Evolutionary conservation across 768 basidiomycete genomes (phyloP), one percentile per base, ranked within the genome.

Genomic region (Chalciporus piperatus): DNA sequence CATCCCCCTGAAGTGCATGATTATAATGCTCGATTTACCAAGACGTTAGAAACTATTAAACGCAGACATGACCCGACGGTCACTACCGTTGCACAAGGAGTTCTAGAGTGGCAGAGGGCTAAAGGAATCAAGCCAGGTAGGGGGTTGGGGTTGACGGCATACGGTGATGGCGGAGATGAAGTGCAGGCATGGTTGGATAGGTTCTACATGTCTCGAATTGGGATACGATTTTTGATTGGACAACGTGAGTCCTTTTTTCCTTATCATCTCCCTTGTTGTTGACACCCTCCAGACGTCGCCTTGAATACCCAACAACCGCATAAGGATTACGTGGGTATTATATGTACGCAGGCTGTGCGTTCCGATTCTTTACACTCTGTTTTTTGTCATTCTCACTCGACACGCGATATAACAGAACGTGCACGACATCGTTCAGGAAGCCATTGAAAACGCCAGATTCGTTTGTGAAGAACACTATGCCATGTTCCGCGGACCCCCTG

Each of bases 151-250:
- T 11, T 61, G n/a, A 52, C 55, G 13, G 54, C 41, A 14, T 62
- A 86, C 13, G 79, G 75, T 30, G 77, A 82, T 44, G 92, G 93
- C 44, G 89, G 89, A 14, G 74, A 86, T 33, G 92, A 94, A 59
- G 89, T 99, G 46, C 96, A 98, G 68, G 84, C 86, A 22, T 98
- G 95, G 91, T 72, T 99, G 57, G 97, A 98, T 70, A 79, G 97
- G 37, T 99, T 98, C 72, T 98, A 99, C 68, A 83, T 99, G 83
- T 88, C 84, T 28, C 85, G 97, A 25, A 96, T 94, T 41, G 92
- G 92, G 1, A 98, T 99, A 58, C 89, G 97, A 1, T 98, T 98
- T 65, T 72, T 99, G 56, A 97, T 98, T 48, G 97, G 94, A 25
- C 94, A 98, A 71, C 94, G 93, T 95, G 56, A 65, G 86, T 73